Conservation (phyloP, 306 rosid genomes). For the Echinosophora koreensis region DNA sequence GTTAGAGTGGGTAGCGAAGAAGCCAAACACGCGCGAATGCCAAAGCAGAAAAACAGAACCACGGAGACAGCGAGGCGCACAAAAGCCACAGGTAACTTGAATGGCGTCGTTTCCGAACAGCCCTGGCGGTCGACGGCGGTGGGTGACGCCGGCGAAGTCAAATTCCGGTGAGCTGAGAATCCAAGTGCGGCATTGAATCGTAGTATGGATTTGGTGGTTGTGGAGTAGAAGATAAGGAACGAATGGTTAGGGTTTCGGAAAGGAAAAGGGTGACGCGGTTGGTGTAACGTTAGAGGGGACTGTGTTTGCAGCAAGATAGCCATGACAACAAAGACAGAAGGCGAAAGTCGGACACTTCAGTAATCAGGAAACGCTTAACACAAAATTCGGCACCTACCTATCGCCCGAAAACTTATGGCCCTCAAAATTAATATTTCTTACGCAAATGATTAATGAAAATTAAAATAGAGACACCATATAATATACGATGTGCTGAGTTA, state of each 20-base stretch:
- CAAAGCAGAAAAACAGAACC: conserved; percentile 56
- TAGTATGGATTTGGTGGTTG: conserved; percentile 14
- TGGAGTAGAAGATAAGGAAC: conserved; percentile 24
- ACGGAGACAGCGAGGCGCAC: conserved; percentile 61
- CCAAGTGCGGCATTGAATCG: neutral
- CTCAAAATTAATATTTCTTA: no score
- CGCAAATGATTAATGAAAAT: no score
- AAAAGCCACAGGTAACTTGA: conserved; percentile 39
- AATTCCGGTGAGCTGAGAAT: conserved; percentile 26
- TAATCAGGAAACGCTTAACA: no score
- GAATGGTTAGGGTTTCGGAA: conserved; percentile 12
- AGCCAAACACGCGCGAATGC: conserved; percentile 60
- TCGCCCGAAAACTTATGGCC: no score
- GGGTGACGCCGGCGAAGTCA: neutral
- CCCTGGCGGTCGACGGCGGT: neutral
- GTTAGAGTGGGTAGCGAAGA: conserved; percentile 46
- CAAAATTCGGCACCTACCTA: no score
- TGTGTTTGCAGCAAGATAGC: conserved; percentile 23
- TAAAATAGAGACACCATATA: no score
- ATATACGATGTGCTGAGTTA: no score
- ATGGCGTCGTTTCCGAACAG: conserved; percentile 6
- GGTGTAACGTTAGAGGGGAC: conserved; percentile 14
- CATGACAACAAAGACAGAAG: neutral
- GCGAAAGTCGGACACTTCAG: no score
- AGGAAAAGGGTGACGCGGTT: conserved; percentile 16